Conservation (phyloP, 345 rosid species). For the Dipteronia dyeriana region DNA sequence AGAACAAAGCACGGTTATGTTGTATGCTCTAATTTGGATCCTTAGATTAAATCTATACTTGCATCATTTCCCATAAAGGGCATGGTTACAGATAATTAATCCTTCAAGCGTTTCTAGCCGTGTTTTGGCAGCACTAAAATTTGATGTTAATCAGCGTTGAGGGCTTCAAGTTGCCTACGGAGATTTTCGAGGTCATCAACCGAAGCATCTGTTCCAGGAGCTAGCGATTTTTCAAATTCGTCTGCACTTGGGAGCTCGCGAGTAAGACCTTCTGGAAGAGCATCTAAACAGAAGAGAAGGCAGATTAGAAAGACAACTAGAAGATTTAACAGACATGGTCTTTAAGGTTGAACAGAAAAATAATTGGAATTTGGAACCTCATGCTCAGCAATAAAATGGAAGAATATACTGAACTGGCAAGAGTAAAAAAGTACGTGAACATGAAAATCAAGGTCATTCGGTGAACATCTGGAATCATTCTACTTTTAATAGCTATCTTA, state of each 20-base stretch:
- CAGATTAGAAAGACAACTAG: background rate
- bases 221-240: conserved; percentile 42
- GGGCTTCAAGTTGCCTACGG: conserved; percentile 82
- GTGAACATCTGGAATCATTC: background rate
- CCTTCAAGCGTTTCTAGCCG: conserved; percentile 6
- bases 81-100: background rate
- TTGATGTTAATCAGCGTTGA: conserved; percentile 51
- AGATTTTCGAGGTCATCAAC: conserved; percentile 79
- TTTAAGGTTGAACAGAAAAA: background rate
- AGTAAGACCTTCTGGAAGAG: conserved; percentile 85
- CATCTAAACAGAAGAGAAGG: conserved; percentile 35
- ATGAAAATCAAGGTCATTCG: background rate
- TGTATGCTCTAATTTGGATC: background rate
- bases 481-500: background rate
- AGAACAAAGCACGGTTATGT: background rate
- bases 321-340: background rate
- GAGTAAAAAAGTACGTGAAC: background rate
- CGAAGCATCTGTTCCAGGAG: conserved; percentile 43
- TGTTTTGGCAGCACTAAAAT: background rate
- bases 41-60: background rate
- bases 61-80: background rate
- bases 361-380: background rate
- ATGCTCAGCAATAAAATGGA: background rate
- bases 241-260: conserved; percentile 87
- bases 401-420: background rate